These are phyloP conservation scores for Exophiala aquamarina DNA, from an alignment of 2,329 filamentous ascomycete species.

Conservation along the genomic window DNA sequence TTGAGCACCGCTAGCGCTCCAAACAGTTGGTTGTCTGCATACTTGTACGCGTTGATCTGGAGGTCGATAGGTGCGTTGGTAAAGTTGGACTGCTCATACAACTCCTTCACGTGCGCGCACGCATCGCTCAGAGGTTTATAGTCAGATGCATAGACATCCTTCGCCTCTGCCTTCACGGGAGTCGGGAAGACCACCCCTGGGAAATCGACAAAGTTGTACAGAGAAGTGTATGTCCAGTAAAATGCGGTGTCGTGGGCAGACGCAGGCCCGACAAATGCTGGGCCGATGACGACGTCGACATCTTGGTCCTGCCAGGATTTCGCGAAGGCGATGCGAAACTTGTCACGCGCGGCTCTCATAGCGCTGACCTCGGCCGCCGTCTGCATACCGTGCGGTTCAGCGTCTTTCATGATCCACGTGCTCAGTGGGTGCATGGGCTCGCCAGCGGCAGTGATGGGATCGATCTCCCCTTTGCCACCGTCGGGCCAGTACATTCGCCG, in stretches of 20 bases:
- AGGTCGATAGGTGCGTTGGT: conserved; percentile 52
- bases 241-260: conserved; percentile 53
- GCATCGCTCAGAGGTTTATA: conserved; percentile 29
- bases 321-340: conserved; percentile 13
- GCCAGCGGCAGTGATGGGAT: conserved; percentile 12
- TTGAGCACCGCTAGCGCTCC: conserved; percentile 18
- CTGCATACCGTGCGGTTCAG: conserved; percentile 11
- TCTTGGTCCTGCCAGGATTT: conserved; percentile 16
- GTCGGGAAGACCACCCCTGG: conserved; percentile 57
- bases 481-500: conserved; percentile 16
- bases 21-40: conserved; percentile 53
- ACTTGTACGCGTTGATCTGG: conserved; percentile 55
- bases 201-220: conserved; percentile 63
- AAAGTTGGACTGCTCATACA: conserved; percentile 47
- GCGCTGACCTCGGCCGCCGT: conserved; percentile 23
- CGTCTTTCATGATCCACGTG: conserved; percentile 14
- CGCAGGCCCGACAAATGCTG: conserved; percentile 57
- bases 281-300: conserved; percentile 61
- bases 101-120: conserved; percentile 48
- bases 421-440: conserved; percentile 15
- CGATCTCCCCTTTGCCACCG: conserved; percentile 1
- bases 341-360: conserved; percentile 31
- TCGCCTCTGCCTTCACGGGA: conserved; percentile 30
- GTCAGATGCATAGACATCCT: conserved; percentile 35
- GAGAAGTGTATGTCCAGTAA: conserved; percentile 65